phyloP scores from a whole-genome alignment of 2,329 filamentous ascomycete species.

The Purpureocillium takamizusanense region DNA sequence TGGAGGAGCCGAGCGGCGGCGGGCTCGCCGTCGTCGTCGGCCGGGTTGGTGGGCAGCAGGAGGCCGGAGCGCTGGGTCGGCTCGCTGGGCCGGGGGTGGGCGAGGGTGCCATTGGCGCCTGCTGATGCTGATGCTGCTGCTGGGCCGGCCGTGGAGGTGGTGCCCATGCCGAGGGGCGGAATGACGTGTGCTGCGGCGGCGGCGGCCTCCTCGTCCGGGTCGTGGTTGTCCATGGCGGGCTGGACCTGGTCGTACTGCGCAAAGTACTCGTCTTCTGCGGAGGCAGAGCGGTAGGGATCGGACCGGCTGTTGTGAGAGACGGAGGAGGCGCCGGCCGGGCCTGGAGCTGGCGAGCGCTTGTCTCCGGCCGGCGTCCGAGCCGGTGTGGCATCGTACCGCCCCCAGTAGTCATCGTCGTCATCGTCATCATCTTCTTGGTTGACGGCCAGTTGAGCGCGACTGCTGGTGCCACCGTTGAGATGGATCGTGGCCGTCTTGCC shows the following conservation, averaged over 20 bases:
- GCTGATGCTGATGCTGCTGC: too few species aligned
- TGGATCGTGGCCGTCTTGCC: conserved; percentile 13
- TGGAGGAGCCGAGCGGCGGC: conserved; percentile 35
- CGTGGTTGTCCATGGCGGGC: conserved; percentile 71
- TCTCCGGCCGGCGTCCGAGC: conserved; percentile 48
- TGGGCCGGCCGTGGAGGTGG: background rate
- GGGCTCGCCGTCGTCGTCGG: background rate
- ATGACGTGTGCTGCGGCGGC: conserved; percentile 18
- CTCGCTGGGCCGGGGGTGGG: background rate
- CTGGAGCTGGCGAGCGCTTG: conserved; percentile 54
- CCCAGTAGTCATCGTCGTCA: conserved; percentile 75
- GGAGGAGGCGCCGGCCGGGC: conserved; percentile 15
- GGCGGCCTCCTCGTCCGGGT: conserved; percentile 59
- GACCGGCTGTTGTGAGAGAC: conserved; percentile 5
- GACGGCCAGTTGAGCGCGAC: conserved; percentile 7
- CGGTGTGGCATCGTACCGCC: conserved; percentile 65
- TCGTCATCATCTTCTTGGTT: conserved; percentile 37
- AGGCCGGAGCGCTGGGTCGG: background rate
- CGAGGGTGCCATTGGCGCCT: conserved; percentile 21
- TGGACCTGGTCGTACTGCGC: conserved; percentile 71
- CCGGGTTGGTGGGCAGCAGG: background rate
- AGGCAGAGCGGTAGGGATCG: conserved; percentile 11
- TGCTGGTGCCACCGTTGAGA: conserved; percentile 4
- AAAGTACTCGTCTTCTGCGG: conserved; percentile 62
- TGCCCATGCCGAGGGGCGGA: conserved; percentile 21